phyloP scores from a whole-genome alignment of 2,329 filamentous ascomycete genomes.

The Purpureocillium lavendulum region DNA sequence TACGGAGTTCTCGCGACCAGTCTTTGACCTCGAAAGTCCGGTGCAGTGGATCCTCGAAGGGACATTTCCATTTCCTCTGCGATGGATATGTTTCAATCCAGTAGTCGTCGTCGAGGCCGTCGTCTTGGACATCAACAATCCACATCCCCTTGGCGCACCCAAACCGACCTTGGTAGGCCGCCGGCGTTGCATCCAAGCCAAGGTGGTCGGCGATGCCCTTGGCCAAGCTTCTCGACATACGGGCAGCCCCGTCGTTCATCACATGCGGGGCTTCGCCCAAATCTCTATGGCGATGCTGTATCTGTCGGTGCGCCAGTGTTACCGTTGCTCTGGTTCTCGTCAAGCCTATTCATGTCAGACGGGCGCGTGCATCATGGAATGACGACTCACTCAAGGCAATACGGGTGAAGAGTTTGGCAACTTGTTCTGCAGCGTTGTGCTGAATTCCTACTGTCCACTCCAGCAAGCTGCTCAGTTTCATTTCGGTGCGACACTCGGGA shows the following conservation, averaged over 20 bases:
- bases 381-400: slow-evolving; percentile 39
- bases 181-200: slow-evolving; percentile 45
- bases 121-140: slow-evolving; percentile 48
- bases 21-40: slow-evolving; percentile 58
- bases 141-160: slow-evolving; percentile 70
- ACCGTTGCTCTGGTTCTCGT: slow-evolving; percentile 41
- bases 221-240: slow-evolving; percentile 55
- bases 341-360: slow-evolving; percentile 28
- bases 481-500: slow-evolving; percentile 16
- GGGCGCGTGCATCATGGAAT: too few relatives aligned
- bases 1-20: slow-evolving; percentile 18
- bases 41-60: slow-evolving; percentile 37
- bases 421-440: slow-evolving; percentile 34
- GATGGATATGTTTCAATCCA: slow-evolving; percentile 63
- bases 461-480: slow-evolving; percentile 34
- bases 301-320: slow-evolving; percentile 36
- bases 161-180: slow-evolving; percentile 61
- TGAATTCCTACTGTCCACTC: slow-evolving; percentile 42
- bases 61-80: slow-evolving; percentile 59
- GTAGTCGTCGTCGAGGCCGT: slow-evolving; percentile 28
- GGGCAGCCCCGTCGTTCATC: slow-evolving; percentile 61
- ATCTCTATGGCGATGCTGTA: slow-evolving; percentile 28
- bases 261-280: slow-evolving; percentile 26
- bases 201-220: slow-evolving; percentile 40
- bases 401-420: slow-evolving; percentile 50